phyloP scores from a whole-genome alignment of 768 basidiomycete species.

The Pleurotus ostreatus region DNA sequence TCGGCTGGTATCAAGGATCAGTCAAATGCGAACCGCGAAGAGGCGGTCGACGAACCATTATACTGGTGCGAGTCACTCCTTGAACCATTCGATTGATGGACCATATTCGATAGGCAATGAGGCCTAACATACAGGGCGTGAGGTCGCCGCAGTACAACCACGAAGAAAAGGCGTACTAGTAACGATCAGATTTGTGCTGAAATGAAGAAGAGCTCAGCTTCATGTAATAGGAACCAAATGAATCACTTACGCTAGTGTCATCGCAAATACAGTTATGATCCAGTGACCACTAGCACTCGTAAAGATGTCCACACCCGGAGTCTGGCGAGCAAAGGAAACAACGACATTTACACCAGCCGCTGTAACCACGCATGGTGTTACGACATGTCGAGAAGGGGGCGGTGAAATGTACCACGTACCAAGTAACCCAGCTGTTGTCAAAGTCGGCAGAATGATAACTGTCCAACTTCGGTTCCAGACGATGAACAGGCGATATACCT shows the following conservation, averaged over 20 bases:
- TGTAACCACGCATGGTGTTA: not conserved
- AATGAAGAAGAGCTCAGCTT: not conserved
- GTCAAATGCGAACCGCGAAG: not conserved
- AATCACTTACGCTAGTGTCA: not conserved
- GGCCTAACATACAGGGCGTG: not conserved
- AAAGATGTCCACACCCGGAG: not conserved
- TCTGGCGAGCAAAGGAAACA: constrained; percentile 2
- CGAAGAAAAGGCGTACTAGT: not conserved
- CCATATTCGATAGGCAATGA: constrained; percentile 5
- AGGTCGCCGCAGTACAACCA: not conserved
- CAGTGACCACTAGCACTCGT: constrained; percentile 5
- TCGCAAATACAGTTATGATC: constrained; percentile 3
- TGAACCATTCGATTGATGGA: constrained; percentile 4
- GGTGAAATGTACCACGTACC: not conserved
- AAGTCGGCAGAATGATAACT: not conserved
- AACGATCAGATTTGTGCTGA: not conserved
- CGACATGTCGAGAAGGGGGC: not conserved
- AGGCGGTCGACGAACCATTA: not conserved
- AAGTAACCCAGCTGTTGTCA: constrained; percentile 4
- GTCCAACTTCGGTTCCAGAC: constrained; percentile 7
- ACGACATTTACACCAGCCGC: constrained; percentile 1
- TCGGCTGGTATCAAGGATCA: not conserved
- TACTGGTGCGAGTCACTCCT: not conserved
- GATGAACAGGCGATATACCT: constrained; percentile 6
- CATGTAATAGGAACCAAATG: not conserved